Conservation (phyloP, 805 yeast species). For the Kregervanrija pseudodelftensis region DNA sequence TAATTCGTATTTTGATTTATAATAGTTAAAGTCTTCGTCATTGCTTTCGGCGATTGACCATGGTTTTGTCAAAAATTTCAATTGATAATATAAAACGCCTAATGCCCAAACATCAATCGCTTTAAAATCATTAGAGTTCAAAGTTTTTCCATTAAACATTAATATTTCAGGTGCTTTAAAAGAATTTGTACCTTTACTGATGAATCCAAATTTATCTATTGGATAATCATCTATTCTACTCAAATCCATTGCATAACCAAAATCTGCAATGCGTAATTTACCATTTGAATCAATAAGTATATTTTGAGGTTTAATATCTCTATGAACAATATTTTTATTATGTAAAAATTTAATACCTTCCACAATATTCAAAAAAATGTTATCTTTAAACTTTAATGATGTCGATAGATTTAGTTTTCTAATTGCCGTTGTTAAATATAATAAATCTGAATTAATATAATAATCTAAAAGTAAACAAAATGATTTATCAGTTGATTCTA, state of each 20-base stretch:
- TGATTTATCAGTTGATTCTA: slow-evolving; percentile 5
- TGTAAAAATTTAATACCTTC: slow-evolving; percentile 41
- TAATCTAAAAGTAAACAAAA: slow-evolving; percentile 34
- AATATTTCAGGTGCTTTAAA: slow-evolving; percentile 50
- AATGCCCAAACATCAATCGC: slow-evolving; percentile 45
- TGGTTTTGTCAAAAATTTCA: slow-evolving; percentile 38
- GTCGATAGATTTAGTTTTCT: slow-evolving; percentile 30
- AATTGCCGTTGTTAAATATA: slow-evolving; percentile 34
- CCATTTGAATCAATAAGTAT: slow-evolving; percentile 40
- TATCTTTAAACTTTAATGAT: slow-evolving; percentile 33
- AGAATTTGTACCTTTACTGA: slow-evolving; percentile 42
- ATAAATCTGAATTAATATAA: slow-evolving; percentile 41
- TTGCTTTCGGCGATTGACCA: slow-evolving; percentile 36
- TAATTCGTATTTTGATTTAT: slow-evolving; percentile 9
- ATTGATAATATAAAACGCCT: slow-evolving; percentile 41
- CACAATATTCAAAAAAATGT: slow-evolving; percentile 46
- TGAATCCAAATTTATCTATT: slow-evolving; percentile 11
- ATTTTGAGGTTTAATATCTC: slow-evolving; percentile 53
- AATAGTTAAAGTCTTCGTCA: slow-evolving; percentile 21
- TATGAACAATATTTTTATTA: slow-evolving; percentile 34
- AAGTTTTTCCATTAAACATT: slow-evolving; percentile 5
- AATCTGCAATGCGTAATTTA: slow-evolving; percentile 39
- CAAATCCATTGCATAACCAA: slow-evolving; percentile 41
- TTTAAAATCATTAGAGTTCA: slow-evolving; percentile 22
- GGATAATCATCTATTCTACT: slow-evolving; percentile 15